Evolutionary conservation across 2,329 filamentous ascomycete genomes (phyloP).

Genomic region (Xenosphaeropsis pyriputrescens): DNA sequence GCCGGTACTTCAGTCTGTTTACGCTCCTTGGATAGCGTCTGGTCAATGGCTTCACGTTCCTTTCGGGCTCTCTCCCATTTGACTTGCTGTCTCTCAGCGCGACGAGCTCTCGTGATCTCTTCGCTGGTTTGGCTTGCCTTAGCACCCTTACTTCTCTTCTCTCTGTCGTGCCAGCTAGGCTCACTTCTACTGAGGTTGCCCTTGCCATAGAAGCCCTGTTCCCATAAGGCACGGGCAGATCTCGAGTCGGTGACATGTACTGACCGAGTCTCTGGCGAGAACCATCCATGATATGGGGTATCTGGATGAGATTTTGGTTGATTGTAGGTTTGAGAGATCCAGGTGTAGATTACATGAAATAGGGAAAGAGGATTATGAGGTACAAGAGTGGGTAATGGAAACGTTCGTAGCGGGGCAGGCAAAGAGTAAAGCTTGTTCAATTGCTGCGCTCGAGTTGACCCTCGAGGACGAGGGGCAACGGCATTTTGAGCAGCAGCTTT

Average conservation of each 20-base stretch:
- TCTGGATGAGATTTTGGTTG: slow-evolving; percentile 50
- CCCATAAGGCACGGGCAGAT: slow-evolving; percentile 75
- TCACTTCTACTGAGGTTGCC: slow-evolving; percentile 88
- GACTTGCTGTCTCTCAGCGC: slow-evolving; percentile 67
- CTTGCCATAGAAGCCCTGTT: slow-evolving; percentile 95
- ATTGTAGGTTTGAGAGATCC: slow-evolving; percentile 56
- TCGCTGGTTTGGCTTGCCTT: slow-evolving; percentile 61
- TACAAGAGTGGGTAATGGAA: slow-evolving; percentile 77
- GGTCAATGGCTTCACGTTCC: slow-evolving; percentile 71
- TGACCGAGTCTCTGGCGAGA: slow-evolving; percentile 69
- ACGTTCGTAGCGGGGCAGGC: slow-evolving; percentile 65
- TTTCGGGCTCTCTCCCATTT: slow-evolving; percentile 87
- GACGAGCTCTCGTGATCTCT: slow-evolving; percentile 59
- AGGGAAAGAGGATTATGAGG: slow-evolving; percentile 87
- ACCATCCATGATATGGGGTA: slow-evolving; percentile 56
- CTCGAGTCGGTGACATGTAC: slow-evolving; percentile 68
- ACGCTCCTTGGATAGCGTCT: slow-evolving; percentile 43
- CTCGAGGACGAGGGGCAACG: slow-evolving; percentile 8
- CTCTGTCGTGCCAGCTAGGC: slow-evolving; percentile 78
- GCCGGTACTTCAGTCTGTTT: too few species aligned
- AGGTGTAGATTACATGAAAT: slow-evolving; percentile 63
- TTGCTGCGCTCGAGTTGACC: slow-evolving; percentile 21
- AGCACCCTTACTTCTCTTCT: slow-evolving; percentile 57
- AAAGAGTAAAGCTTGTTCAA: slow-evolving; percentile 66
- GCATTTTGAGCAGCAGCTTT: slow-evolving; percentile 6